These are phyloP conservation scores for Umbelopsis sp. DNA, from an alignment of 371 early-diverging fungal genomes.

Conservation along the genomic window DNA sequence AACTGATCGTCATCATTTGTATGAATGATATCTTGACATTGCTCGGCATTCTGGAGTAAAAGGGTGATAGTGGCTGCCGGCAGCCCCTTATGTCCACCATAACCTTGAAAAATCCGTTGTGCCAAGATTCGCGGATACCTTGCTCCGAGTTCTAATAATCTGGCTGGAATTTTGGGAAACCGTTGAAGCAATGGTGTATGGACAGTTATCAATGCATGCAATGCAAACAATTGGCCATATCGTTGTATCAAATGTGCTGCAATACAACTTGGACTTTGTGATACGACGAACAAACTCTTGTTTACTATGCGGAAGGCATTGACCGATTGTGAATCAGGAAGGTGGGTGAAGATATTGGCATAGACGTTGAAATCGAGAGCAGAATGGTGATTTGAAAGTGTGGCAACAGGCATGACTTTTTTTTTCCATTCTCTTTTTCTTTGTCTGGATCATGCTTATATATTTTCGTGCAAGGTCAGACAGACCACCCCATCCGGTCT, in stretches of 20 bases:
- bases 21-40: neutral
- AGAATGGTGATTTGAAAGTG: neutral
- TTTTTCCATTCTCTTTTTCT: neutral
- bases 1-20: conserved; percentile 4
- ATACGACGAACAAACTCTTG: neutral
- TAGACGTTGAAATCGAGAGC: neutral
- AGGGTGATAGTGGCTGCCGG: neutral
- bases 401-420: conserved; percentile 2
- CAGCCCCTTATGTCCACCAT: conserved; percentile 5
- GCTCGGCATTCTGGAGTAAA: neutral
- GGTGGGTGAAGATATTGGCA: neutral
- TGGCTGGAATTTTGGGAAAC: neutral
- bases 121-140: neutral
- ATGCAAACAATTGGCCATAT: conserved; percentile 7
- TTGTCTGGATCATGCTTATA: neutral
- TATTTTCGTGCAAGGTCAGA: neutral
- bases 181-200: conserved; percentile 1
- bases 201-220: neutral
- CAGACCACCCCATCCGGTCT: neutral
- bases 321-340: conserved; percentile 3
- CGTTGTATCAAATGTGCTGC: conserved; percentile 13
- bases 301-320: neutral
- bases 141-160: conserved; percentile 5
- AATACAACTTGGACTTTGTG: conserved; percentile 10
- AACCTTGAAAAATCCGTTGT: conserved; percentile 1